A percentile compares a stretch with the other conserved stretches of the same genome.
These are phyloP conservation scores for Erigeron philadelphicus DNA, from an alignment of 140 eudicot species.

Conservation along the genomic window DNA sequence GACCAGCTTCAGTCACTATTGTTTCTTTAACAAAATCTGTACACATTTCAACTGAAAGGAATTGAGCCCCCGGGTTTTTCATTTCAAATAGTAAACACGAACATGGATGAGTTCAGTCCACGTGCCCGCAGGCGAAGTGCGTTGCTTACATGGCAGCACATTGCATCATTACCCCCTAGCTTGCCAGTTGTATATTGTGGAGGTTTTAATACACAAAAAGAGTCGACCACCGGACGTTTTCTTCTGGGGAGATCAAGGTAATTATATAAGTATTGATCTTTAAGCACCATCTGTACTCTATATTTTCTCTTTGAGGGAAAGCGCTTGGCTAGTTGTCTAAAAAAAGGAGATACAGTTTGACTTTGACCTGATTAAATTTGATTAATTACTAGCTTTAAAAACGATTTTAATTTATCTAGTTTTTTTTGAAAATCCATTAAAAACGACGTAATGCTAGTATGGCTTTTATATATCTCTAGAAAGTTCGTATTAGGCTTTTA, in stretches of 20 bases:
- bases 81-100: slow-evolving; percentile 86
- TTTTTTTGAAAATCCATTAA: slow-evolving; percentile 1
- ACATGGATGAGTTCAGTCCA: slow-evolving; percentile 88
- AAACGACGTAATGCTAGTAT: slow-evolving; percentile 7
- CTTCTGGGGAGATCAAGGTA: slow-evolving; percentile 98
- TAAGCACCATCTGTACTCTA: not conserved
- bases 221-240: slow-evolving; percentile 94
- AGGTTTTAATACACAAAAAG: slow-evolving; percentile 96
- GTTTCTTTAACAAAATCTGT: slow-evolving; percentile 60
- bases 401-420: not conserved
- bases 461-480: not conserved
- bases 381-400: not conserved
- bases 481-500: not conserved
- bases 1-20: no score
- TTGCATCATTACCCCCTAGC: slow-evolving; percentile 97
- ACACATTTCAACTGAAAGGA: slow-evolving; percentile 95
- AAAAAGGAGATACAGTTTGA: no score
- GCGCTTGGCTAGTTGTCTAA: no score
- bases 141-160: slow-evolving; percentile 95
- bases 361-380: not conserved
- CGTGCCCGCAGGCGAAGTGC: slow-evolving; percentile 99
- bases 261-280: not conserved
- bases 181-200: slow-evolving; percentile 94
- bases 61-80: slow-evolving; percentile 96
- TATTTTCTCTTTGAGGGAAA: no score